phyloP scores from a whole-genome alignment of 495 filamentous ascomycete genomes.

The Jackrogersella minutella region DNA sequence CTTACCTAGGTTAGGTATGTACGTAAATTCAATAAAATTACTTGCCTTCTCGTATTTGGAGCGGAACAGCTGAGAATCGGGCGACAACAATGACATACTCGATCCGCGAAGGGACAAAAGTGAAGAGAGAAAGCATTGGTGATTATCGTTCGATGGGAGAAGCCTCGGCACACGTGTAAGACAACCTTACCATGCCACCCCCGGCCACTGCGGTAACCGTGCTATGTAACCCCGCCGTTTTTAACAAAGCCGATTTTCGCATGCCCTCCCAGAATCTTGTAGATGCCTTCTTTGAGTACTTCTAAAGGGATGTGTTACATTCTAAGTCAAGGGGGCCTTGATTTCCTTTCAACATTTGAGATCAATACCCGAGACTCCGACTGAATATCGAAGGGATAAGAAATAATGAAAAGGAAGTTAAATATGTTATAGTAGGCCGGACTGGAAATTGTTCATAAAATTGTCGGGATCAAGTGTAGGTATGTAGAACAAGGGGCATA shows the following conservation, averaged over 20 bases:
- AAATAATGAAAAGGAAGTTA: too few species aligned
- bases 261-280: neutral
- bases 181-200: neutral
- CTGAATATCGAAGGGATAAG: too few species aligned
- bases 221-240: neutral
- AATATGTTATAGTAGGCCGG: too few species aligned
- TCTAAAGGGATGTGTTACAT: too few species aligned
- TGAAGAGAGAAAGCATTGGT: neutral
- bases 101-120: neutral
- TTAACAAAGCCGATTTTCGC: neutral
- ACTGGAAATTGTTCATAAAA: too few species aligned
- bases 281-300: neutral
- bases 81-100: neutral
- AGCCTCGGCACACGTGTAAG: constrained; percentile 6
- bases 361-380: too few species aligned
- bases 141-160: constrained; percentile 4
- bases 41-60: neutral
- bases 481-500: neutral
- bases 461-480: neutral
- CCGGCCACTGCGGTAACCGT: neutral
- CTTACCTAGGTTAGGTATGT: too few species aligned
- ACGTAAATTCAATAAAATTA: too few species aligned
- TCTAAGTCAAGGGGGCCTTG: too few species aligned
- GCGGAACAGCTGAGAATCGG: constrained; percentile 2
- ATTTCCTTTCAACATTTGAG: neutral